phyloP scores from a whole-genome alignment of 2,329 filamentous ascomycete genomes.

The Microcyclosporella mali region DNA sequence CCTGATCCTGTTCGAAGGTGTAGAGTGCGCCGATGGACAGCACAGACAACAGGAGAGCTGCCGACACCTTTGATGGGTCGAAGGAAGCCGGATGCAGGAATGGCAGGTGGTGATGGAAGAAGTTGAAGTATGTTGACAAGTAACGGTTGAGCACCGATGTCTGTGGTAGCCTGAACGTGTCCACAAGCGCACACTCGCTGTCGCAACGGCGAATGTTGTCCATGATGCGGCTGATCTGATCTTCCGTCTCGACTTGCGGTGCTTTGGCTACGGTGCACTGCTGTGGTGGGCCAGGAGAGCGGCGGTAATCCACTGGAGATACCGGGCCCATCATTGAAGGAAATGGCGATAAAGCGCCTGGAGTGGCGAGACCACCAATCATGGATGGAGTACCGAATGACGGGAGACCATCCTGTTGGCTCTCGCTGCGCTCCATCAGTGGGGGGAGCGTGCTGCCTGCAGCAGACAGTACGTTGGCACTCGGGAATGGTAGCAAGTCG shows the following conservation, averaged over 20 bases:
- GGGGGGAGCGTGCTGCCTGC: slow-evolving; percentile 52
- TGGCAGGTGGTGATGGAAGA: slow-evolving; percentile 94
- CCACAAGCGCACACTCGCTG: slow-evolving; percentile 72
- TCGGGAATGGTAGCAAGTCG: slow-evolving; percentile 49
- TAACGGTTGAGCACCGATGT: slow-evolving; percentile 81
- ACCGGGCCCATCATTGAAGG: slow-evolving; percentile 61
- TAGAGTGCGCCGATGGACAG: slow-evolving; percentile 94
- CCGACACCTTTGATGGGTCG: slow-evolving; percentile 69
- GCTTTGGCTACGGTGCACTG: slow-evolving; percentile 60
- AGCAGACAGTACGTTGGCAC: slow-evolving; percentile 17
- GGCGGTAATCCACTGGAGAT: slow-evolving; percentile 62
- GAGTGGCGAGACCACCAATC: slow-evolving; percentile 62
- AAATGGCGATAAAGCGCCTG: slow-evolving; percentile 68
- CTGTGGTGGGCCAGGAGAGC: slow-evolving; percentile 63
- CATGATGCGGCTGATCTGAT: slow-evolving; percentile 76
- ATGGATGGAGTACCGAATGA: slow-evolving; percentile 65
- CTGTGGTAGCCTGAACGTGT: slow-evolving; percentile 81
- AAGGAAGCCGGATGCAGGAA: slow-evolving; percentile 94
- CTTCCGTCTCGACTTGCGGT: slow-evolving; percentile 76
- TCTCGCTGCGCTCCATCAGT: slow-evolving; percentile 50
- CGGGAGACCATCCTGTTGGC: slow-evolving; percentile 38
- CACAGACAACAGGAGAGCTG: slow-evolving; percentile 79
- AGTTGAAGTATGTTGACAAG: slow-evolving; percentile 88
- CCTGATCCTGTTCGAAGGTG: slow-evolving; percentile 93
- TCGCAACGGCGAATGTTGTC: slow-evolving; percentile 80